These are phyloP conservation scores for Ascobolus immersus DNA, from an alignment of 495 filamentous ascomycete species.

Conservation along the genomic window DNA sequence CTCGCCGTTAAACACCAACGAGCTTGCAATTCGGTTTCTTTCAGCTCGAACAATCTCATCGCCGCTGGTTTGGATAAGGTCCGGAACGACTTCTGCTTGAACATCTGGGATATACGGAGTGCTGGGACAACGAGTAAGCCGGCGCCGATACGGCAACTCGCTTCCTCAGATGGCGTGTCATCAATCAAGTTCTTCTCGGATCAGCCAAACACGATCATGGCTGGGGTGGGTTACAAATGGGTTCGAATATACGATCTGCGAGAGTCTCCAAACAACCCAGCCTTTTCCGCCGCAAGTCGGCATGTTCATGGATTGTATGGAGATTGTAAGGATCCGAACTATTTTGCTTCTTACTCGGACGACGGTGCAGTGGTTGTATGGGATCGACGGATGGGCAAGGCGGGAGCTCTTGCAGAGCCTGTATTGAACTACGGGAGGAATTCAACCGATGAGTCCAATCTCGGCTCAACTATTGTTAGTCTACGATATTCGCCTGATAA, in stretches of 20 bases:
- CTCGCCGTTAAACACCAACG: constrained; percentile 58
- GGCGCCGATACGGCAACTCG: constrained; percentile 40
- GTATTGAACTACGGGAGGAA: constrained; percentile 8
- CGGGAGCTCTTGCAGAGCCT: constrained; percentile 4
- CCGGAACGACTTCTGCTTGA: constrained; percentile 74
- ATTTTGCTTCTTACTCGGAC: constrained; percentile 52
- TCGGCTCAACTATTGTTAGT: constrained; percentile 3
- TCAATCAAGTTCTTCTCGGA: constrained; percentile 76
- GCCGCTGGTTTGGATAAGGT: constrained; percentile 78
- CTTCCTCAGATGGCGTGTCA: no score
- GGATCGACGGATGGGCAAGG: constrained; percentile 43
- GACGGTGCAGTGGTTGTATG: constrained; percentile 56
- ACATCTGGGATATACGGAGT: constrained; percentile 88
- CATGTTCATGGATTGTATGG: constrained; percentile 81
- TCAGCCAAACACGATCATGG: constrained; percentile 56
- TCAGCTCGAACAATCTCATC: constrained; percentile 46
- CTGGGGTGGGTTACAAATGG: constrained; percentile 62
- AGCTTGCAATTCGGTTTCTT: constrained; percentile 74
- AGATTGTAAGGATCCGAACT: constrained; percentile 73
- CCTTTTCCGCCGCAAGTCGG: constrained; percentile 42
- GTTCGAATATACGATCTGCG: constrained; percentile 75
- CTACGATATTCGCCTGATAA: constrained; percentile 12
- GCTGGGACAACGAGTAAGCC: constrained; percentile 40
- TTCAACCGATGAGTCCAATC: constrained; percentile 5
- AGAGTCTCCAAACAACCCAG: constrained; percentile 37